Base-by-base conservation (phyloP, 176 grass and related monocot species). In the Phyllostachys edulis region DNA sequence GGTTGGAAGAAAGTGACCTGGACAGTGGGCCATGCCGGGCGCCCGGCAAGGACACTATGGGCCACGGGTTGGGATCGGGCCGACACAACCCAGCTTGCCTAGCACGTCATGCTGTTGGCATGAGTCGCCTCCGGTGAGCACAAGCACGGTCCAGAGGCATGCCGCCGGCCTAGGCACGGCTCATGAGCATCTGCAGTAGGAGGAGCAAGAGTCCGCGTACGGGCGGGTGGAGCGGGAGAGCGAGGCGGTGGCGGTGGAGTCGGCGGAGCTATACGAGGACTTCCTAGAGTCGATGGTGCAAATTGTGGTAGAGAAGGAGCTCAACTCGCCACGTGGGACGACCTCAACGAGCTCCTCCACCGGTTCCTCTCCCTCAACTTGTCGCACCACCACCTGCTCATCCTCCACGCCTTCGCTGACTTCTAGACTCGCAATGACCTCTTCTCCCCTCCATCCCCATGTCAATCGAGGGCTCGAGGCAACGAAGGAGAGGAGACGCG, bases 291-390 rank as follows among this genome's bases (percentile, higher is more conserved):
- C 97, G 1, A 99, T 99, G 93, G 89, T 94, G 80, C 91, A 94
- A 88, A 96, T 99, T 93, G 91, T 99, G 67, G 88, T 99, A 59
- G 97, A 99, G 97, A 99, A 94, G 88, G 93, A 99, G 78, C 94
- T 99, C 80, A 96, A 99, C 32, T 34, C 32, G 2, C 32, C 84
- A 93, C 90, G 72, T 99, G 97, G 97, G 97, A 99, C 47, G 97
- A 99, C 85, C 91, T 99, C 80, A 95, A 94, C 85, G 93, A 95
- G 73, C 93, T 98, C 29, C 86, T 98, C 59, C 93, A 93, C 85
- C 93, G 91, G 69, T 94, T 95, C 87, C 96, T 98, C 69, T 87
- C 93, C 46, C 96, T 98, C 85, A 98, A 98, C 85, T 93, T 93
- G 59, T 91, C 91, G 9, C 76, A 83, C 34, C 89, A 98, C 84